phyloP scores from a whole-genome alignment of 345 rosid species.

The Reutealis trisperma region DNA sequence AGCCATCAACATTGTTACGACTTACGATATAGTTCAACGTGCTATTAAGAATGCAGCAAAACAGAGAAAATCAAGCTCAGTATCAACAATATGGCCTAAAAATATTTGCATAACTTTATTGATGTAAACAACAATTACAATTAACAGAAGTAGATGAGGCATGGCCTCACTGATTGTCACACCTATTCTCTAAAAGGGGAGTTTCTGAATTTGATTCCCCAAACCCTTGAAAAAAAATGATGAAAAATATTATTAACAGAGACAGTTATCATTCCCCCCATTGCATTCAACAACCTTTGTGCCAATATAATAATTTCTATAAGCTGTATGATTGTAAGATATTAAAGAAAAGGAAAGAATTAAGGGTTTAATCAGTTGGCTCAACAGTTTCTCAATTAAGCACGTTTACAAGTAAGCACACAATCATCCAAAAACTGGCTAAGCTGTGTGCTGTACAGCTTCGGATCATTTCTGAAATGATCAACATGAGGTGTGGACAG shows the following conservation, averaged over 20 bases:
- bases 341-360: neutral
- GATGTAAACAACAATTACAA: neutral
- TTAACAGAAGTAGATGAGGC: neutral
- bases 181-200: neutral
- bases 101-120: neutral
- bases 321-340: neutral
- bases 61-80: no score
- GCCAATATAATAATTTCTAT: slow-evolving; percentile 1
- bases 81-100: neutral
- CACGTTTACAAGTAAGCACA: slow-evolving; percentile 49
- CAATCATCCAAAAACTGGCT: slow-evolving; percentile 74
- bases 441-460: slow-evolving; percentile 70
- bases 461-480: slow-evolving; percentile 93
- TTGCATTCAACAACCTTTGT: neutral
- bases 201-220: neutral
- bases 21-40: neutral
- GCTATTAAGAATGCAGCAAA: neutral
- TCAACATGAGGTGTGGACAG: slow-evolving; percentile 95
- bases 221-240: no score
- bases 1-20: neutral
- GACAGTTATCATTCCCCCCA: neutral
- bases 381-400: neutral
- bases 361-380: neutral
- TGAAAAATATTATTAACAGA: no score
- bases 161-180: neutral